phyloP scores from a whole-genome alignment of 179 eudicot species.

The Gypsophila paniculata region DNA sequence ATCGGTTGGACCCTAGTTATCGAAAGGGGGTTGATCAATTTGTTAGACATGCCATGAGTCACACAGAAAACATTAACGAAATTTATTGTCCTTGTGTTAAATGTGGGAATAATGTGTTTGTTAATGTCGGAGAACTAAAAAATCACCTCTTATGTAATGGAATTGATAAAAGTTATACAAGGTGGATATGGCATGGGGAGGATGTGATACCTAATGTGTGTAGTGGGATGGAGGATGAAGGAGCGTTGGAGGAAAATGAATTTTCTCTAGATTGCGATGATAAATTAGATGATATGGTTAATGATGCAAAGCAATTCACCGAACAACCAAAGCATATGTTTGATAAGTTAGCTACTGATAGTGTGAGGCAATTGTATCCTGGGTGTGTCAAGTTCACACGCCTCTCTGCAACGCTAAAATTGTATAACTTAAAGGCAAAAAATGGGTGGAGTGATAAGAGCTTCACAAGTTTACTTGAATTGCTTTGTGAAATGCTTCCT shows the following conservation, averaged over 20 bases:
- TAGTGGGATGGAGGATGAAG: neutral
- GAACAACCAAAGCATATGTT: no score
- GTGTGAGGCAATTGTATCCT: no score
- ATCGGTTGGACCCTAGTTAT: neutral
- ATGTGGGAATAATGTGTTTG: neutral
- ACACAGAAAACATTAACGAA: neutral
- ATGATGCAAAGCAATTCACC: no score
- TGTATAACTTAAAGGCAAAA: no score
- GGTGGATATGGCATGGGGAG: neutral
- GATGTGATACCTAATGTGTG: neutral
- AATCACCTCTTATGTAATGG: neutral
- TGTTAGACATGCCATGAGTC: neutral
- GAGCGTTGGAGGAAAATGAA: neutral
- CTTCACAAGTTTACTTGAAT: no score
- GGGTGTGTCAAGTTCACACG: no score
- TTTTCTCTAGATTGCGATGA: neutral
- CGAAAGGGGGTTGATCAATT: neutral
- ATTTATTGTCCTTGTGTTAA: neutral
- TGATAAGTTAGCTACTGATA: no score
- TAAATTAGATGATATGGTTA: neutral
- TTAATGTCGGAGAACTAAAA: neutral
- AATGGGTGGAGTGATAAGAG: no score
- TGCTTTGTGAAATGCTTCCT: no score
- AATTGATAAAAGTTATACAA: neutral
- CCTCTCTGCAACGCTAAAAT: no score